Evolutionary conservation across 139 green algal species (phyloP).

Genomic region (Chloropicon primus): DNA sequence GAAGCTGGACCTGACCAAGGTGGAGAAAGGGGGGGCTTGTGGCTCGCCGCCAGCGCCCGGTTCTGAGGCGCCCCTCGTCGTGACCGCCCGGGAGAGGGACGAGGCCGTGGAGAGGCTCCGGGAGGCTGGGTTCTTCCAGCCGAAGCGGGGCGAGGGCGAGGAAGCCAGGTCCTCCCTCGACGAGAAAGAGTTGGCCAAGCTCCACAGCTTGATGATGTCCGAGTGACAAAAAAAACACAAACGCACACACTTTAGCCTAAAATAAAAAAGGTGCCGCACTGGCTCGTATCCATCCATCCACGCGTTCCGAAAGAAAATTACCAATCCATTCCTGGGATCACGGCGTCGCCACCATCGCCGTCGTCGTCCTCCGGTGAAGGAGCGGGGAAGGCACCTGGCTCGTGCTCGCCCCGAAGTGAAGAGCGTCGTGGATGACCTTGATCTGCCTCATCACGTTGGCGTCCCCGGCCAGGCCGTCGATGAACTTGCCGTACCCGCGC

Average conservation of each 20-base stretch:
- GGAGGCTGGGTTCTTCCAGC: background rate
- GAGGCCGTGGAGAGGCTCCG: background rate
- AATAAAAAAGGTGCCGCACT: too few species aligned
- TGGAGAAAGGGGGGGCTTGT: too few species aligned
- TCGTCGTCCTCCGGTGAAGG: background rate
- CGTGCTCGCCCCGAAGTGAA: background rate
- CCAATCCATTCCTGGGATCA: too few species aligned
- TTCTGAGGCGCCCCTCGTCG: too few species aligned
- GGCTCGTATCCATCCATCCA: too few species aligned
- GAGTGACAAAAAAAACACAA: too few species aligned
- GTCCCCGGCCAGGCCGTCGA: background rate
- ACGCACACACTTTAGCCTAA: too few species aligned
- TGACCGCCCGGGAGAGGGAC: background rate
- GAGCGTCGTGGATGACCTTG: background rate
- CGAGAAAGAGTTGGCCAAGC: background rate
- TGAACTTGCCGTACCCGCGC: background rate
- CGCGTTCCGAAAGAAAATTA: too few species aligned
- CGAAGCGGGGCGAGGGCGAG: background rate
- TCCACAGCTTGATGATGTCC: background rate
- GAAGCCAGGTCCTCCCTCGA: background rate
- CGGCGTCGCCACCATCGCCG: too few species aligned
- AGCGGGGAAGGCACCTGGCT: background rate
- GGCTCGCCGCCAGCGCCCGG: too few species aligned
- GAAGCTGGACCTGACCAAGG: background rate
- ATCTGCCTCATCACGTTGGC: background rate